Conservation (phyloP, 495 filamentous ascomycete species). For the Xylaria sp. region DNA sequence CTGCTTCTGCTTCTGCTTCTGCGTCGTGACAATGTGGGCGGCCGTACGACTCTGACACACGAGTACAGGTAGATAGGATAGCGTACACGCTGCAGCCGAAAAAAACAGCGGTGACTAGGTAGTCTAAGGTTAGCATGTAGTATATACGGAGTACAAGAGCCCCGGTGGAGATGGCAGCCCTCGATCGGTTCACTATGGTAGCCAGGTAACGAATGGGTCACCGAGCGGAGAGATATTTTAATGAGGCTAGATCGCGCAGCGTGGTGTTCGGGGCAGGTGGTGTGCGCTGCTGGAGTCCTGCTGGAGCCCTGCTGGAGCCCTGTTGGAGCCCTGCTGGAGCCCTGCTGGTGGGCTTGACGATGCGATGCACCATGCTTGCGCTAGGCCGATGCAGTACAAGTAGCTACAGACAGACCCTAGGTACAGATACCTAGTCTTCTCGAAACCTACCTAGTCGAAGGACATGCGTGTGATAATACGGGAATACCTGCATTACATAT, state of each 20-base stretch:
- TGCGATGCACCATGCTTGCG: too few relatives aligned
- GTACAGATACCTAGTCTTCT: constrained; percentile 3
- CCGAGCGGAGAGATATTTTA: neutral
- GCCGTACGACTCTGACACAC: neutral
- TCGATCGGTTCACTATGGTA: neutral
- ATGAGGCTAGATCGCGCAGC: constrained; percentile 10
- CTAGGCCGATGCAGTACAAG: neutral
- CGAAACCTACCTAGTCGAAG: neutral
- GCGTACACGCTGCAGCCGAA: neutral
- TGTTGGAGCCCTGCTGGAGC: too few relatives aligned
- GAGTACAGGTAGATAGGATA: too few relatives aligned
- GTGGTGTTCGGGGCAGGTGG: neutral
- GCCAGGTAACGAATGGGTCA: neutral
- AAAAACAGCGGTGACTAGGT: neutral
- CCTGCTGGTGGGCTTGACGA: too few relatives aligned
- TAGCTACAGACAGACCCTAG: too few relatives aligned
- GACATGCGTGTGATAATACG: neutral
- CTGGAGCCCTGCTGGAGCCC: too few relatives aligned
- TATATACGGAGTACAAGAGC: too few relatives aligned
- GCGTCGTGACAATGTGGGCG: neutral
- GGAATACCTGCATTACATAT: constrained; percentile 28
- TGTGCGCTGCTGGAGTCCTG: too few relatives aligned
- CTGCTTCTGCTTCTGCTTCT: neutral
- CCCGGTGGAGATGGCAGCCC: too few relatives aligned
- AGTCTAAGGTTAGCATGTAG: too few relatives aligned